Evolutionary conservation across 2,329 filamentous ascomycete genomes (phyloP), one percentile per base, ranked within the genome.

Genomic region (Exserohilum rostratum): DNA sequence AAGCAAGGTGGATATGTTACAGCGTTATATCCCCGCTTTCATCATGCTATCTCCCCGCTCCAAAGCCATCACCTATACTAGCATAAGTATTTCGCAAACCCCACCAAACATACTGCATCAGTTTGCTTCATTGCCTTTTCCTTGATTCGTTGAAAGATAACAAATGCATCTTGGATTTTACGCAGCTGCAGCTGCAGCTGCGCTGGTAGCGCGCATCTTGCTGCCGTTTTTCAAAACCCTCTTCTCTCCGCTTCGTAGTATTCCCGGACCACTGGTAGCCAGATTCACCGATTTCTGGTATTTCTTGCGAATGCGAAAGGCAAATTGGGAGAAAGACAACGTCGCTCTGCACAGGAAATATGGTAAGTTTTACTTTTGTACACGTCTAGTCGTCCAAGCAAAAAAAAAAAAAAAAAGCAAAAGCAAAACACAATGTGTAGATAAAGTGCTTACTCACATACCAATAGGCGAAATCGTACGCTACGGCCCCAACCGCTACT

Each of bases 241-340:
- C 11, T 49, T 55, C 15, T 57, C 55, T 2, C 57, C 62, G 5
- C 34, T 60, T 3, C 49, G 53, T 30, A 43, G 31, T 7, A 33
- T 64, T 20, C 52, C 57, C 0, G 60, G 61, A 3, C 60, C 60
- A 18, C 42, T 51, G 18, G 15, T 37, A 30, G 57, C 61, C 2
- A 38, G 55, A 3, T 58, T 62, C 13, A 57, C 57, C 5, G 39
- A 57, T 31, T 15, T 55, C 3, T 64, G 61, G 60, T 62, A 62
- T 48, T 38, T 62, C 11, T 44, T 44, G 47, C 45, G 49, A 35
- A 40, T 60, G 12, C 52, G 39, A 15, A 52, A 31, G 5, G 59
- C 52, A 2, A 5, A 11, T 5, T 56, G 55, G 25, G 39, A 62
- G 13, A 12, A 46, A 17, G 50, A 64, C 4, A 55, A 58, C 17